Conservation (phyloP, 139 green algal species). For the Microglena sp. region DNA sequence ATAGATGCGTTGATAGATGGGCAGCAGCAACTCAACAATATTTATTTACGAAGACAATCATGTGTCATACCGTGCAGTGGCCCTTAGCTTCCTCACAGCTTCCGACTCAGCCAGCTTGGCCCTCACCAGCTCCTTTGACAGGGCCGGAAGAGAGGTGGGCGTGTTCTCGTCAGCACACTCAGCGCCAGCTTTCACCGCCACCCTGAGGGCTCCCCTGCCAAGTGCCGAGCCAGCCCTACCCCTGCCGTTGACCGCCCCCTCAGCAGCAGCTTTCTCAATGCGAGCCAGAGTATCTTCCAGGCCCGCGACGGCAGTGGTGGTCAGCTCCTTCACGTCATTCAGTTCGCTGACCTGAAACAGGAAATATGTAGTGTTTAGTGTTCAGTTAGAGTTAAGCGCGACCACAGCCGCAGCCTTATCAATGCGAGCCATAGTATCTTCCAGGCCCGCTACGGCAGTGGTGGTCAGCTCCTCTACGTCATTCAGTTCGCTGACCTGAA, state of each 20-base stretch:
- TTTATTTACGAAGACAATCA: not conserved
- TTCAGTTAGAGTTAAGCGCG: too few relatives aligned
- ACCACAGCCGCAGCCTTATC: slow-evolving; percentile 12
- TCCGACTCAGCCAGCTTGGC: slow-evolving; percentile 52
- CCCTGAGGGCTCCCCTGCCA: not conserved
- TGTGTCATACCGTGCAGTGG: slow-evolving; percentile 1
- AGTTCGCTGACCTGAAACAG: slow-evolving; percentile 29
- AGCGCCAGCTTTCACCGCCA: not conserved
- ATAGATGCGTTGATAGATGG: too few relatives aligned
- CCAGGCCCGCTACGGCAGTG: slow-evolving; percentile 32
- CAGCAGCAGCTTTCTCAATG: slow-evolving; percentile 19
- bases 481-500: slow-evolving; percentile 28
- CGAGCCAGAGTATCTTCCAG: slow-evolving; percentile 39
- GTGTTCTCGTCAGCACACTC: not conserved
- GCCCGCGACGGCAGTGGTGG: slow-evolving; percentile 25
- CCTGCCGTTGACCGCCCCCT: too few relatives aligned
- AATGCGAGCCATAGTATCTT: slow-evolving; percentile 36
- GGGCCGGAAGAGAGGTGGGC: not conserved
- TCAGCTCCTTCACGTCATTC: slow-evolving; percentile 33
- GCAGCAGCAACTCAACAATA: too few relatives aligned
- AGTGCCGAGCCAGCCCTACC: too few relatives aligned
- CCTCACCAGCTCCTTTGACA: slow-evolving; percentile 48
- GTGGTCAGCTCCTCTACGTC: slow-evolving; percentile 36
- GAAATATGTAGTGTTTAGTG: too few relatives aligned
- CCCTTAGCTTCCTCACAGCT: slow-evolving; percentile 39